Evolutionary conservation across 1,139 yeast species (phyloP).

Genomic region (Kodamaea sp.): DNA sequence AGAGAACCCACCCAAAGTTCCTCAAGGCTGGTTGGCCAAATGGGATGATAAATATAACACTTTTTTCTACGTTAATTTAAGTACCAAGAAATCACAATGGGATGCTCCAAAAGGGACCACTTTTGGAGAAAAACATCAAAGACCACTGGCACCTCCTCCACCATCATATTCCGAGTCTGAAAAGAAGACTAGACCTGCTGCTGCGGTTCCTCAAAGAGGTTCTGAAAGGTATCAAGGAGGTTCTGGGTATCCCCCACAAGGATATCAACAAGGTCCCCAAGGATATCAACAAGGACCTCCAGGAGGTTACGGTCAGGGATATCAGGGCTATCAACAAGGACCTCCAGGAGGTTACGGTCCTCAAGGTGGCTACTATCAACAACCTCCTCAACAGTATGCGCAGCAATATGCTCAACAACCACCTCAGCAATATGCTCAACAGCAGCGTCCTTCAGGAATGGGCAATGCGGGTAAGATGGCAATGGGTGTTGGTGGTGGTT

Average conservation of each 20-base stretch:
- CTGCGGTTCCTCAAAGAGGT: conserved; percentile 17
- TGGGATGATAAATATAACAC: conserved; percentile 78
- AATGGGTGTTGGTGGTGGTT: conserved; percentile 78
- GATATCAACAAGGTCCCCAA: conserved; percentile 19
- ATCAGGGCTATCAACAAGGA: too few species aligned
- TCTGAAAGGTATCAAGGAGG: conserved; percentile 20
- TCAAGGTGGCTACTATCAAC: conserved; percentile 20
- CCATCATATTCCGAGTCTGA: conserved; percentile 28
- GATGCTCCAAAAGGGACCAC: conserved; percentile 69
- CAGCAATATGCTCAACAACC: conserved; percentile 24
- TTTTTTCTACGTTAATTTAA: conserved; percentile 70
- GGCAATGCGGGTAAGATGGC: conserved; percentile 50
- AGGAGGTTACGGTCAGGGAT: conserved; percentile 17
- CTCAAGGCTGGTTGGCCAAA: conserved; percentile 84
- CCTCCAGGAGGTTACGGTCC: conserved; percentile 7
- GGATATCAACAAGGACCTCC: conserved; percentile 18
- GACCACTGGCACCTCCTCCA: conserved; percentile 23
- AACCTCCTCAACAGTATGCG: conserved; percentile 19
- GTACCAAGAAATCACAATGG: conserved; percentile 85
- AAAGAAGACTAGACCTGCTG: conserved; percentile 11
- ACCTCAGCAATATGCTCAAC: conserved; percentile 11
- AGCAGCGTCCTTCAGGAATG: conserved; percentile 11
- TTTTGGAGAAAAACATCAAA: conserved; percentile 24
- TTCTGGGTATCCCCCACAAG: conserved; percentile 17
- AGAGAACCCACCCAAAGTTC: conserved; percentile 50